Evolutionary conservation across 139 green algal species (phyloP), one percentile per base, ranked within the genome.

Genomic region (Chlorella vulgaris): DNA sequence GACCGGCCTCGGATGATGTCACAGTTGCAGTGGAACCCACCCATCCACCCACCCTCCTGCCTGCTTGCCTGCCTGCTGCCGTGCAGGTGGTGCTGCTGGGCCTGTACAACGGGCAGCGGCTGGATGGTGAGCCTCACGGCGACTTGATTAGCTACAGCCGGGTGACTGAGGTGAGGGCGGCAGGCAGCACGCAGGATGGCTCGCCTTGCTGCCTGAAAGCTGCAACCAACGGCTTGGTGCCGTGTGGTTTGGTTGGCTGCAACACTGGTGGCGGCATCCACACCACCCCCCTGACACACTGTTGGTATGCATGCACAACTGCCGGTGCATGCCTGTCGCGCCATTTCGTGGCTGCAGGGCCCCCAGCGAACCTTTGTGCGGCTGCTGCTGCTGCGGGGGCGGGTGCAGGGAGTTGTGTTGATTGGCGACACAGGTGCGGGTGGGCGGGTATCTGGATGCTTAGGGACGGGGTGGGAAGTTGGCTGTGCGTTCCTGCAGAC

Each of bases 21-120:
- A n/a, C n/a, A n/a, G n/a, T n/a, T n/a, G n/a, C n/a, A n/a, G n/a
- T n/a, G n/a, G n/a, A n/a, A n/a, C n/a, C n/a, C n/a, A n/a, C n/a
- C n/a, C n/a, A n/a, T n/a, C n/a, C n/a, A n/a, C 31, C 3, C 7
- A 19, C 33, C n/a, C 63, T 10, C 5, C 31, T 69, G 31, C 15
- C 13, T 7, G 13, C 4, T 39, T 43, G 63, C 63, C 15, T n/a
- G 8, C 31, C 2, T 50, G 38, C 31, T 5, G 47, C n/a, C 28
- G 22, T 80, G 68, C 67, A 83, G 70, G 85, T 96, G 4, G 90
- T 98, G 31, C 87, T 98, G 55, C 79, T 98, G 68, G 94, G 94
- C 1, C 79, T 89, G 15, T 98, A 98, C 91, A 97, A 97, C 82
- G 94, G 90, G 18, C 94, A 98, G 81, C 60, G 84, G 39, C 78